These are phyloP conservation scores for Pouteria glomerata DNA, from an alignment of 148 eudicot species.

Conservation along the genomic window DNA sequence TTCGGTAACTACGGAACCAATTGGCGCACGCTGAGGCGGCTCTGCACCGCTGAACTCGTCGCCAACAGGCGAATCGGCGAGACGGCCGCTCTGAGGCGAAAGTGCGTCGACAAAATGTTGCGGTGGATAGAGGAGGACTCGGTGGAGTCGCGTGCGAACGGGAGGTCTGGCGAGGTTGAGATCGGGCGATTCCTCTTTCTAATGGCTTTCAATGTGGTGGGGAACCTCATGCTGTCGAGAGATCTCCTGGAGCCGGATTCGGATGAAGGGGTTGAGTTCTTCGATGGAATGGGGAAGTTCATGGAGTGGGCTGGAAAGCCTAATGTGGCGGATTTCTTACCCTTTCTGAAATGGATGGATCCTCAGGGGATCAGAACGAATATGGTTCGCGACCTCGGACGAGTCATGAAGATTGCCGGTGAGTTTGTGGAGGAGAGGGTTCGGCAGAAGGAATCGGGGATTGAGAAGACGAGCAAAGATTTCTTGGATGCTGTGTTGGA, in stretches of 20 bases:
- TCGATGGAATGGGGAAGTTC: conserved; percentile 14
- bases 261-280: conserved; percentile 16
- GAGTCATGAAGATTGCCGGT: conserved; percentile 12
- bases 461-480: conserved; percentile 12
- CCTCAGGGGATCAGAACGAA: conserved; percentile 18
- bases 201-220: conserved; percentile 27
- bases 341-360: conserved; percentile 20
- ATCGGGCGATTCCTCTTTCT: conserved; percentile 19
- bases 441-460: background rate
- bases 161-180: conserved; percentile 11
- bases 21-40: conserved; percentile 17
- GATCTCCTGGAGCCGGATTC: conserved; percentile 19
- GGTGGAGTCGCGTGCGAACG: background rate
- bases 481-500: conserved; percentile 28
- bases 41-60: conserved; percentile 19
- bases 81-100: conserved; percentile 8
- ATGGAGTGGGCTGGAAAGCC: conserved; percentile 25
- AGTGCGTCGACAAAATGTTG: conserved; percentile 16
- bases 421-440: conserved; percentile 25
- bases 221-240: conserved; percentile 30
- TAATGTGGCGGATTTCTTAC: conserved; percentile 24
- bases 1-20: conserved; percentile 13
- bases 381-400: conserved; percentile 3
- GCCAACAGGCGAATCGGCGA: conserved; percentile 16
- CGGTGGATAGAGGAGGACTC: conserved; percentile 26